These are phyloP conservation scores for Syzygium syzygioides DNA, from an alignment of 441 rosid species.

Conservation along the genomic window DNA sequence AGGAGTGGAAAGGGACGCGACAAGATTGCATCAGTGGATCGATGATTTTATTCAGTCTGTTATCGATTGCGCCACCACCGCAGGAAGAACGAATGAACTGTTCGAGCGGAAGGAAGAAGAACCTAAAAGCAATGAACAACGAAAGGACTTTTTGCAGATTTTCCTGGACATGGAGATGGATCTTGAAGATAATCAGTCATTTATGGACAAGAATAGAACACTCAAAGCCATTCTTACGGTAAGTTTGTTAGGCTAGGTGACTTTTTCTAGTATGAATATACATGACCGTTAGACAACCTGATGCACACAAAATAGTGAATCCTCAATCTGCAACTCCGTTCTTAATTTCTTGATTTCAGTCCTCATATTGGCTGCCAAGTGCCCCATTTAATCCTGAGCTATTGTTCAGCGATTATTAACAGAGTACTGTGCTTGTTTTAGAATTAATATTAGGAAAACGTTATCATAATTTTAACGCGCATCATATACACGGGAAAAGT, in stretches of 20 bases:
- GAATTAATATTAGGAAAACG: not conserved
- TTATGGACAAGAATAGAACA: not conserved
- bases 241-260: not conserved
- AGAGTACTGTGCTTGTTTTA: not conserved
- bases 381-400: not conserved
- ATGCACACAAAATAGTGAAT: not conserved
- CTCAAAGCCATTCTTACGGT: not conserved
- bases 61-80: not conserved
- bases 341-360: not conserved
- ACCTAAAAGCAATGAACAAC: not conserved
- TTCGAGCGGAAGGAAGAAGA: not conserved
- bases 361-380: not conserved
- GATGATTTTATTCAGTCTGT: not conserved
- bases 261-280: not conserved
- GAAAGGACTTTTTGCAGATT: not conserved
- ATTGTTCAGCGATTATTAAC: not conserved
- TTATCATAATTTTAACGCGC: not conserved
- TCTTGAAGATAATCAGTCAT: not conserved
- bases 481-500: not conserved
- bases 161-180: not conserved
- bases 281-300: not conserved
- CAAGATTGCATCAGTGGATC: not conserved
- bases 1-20: constrained; percentile 20
- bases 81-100: not conserved
- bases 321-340: not conserved